Base-by-base conservation (phyloP, 352 stramenopile genomes). In the Phytophthora gonapodyides region DNA sequence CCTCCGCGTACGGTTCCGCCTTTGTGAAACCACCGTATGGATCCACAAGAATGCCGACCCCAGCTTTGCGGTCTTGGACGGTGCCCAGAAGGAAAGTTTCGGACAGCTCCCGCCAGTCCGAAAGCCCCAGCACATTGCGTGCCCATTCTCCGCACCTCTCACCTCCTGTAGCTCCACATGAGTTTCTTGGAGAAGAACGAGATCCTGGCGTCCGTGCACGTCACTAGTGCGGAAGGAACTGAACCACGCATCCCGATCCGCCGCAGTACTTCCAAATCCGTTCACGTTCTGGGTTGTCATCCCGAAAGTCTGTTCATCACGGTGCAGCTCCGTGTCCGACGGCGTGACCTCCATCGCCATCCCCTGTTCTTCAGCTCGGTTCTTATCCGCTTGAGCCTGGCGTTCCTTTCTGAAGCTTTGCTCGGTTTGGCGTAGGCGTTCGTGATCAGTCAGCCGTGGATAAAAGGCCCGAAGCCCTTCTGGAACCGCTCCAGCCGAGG, bases 261-360 rank as follows among this genome's bases (percentile, higher is more conserved):
- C 3, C 5, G 21, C 47, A 0, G 47, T 43, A 2, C 0, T 11
- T 7, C 47, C 47, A 27, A 54, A 44, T 16, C 47, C 47, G 10
- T 54, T 54, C 5, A 54, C 47, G 34, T 54, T 54, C 17, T 54
- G 47, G 2, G 47, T 54, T 21, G 34, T n/a, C 3, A 54, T 10
- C 5, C 47, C 47, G 12, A 54, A 54, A 15, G 47, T 43, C 35
- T 43, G 47, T 6, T 54, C 47, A 3, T 16, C 34, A 3, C 21
- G 21, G 21, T 24, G 21, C 21, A 24, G 21, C 21, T 1, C 21
- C 1, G 21, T 24, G 1, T 24, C 21, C 21, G 21, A 24, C 21
- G 21, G 21, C 21, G 21, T 24, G 21, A 3, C 21, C 21, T 3
- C 21, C 21, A 24, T 24, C n/a, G n/a, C n/a, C n/a, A n/a, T 24